Conservation (phyloP, 2,329 filamentous ascomycete species). For the Fusarium proliferatum region DNA sequence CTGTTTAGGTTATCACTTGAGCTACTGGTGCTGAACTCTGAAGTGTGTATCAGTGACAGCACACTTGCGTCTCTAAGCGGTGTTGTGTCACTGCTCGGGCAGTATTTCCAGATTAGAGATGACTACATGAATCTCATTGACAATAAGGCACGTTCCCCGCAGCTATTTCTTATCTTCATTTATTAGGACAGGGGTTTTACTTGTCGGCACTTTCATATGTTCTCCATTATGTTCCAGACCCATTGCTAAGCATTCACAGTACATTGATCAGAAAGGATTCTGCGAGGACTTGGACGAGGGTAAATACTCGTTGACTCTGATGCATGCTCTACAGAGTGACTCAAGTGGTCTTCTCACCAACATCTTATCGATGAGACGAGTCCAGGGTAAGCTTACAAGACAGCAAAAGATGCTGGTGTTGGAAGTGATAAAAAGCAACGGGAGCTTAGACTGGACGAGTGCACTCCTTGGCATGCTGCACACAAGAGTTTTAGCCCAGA, state of each 20-base stretch:
- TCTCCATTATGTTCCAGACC: neutral
- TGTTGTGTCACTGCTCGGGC: neutral
- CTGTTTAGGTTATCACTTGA: neutral
- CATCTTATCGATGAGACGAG: neutral
- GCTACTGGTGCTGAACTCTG: neutral
- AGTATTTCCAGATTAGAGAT: slow-evolving; percentile 10
- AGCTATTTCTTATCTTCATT: rapidly evolving
- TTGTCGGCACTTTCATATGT: rapidly evolving
- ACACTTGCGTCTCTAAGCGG: neutral
- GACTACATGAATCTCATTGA: slow-evolving; percentile 10
- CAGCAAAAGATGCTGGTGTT: neutral
- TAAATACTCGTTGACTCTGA: neutral
- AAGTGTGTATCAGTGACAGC: neutral
- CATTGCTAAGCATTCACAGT: neutral
- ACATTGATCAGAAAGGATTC: slow-evolving; percentile 1
- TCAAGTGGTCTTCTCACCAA: neutral
- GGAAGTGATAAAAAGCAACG: neutral
- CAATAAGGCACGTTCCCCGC: neutral
- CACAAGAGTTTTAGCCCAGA: neutral
- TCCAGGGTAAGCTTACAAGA: neutral
- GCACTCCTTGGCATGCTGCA: neutral
- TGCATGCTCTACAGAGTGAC: neutral
- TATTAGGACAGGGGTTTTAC: neutral
- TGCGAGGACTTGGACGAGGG: slow-evolving; percentile 11
- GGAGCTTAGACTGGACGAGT: neutral